These are phyloP conservation scores for Arthrobotrys sinensis DNA, from an alignment of 2,329 filamentous ascomycete genomes.

Conservation along the genomic window DNA sequence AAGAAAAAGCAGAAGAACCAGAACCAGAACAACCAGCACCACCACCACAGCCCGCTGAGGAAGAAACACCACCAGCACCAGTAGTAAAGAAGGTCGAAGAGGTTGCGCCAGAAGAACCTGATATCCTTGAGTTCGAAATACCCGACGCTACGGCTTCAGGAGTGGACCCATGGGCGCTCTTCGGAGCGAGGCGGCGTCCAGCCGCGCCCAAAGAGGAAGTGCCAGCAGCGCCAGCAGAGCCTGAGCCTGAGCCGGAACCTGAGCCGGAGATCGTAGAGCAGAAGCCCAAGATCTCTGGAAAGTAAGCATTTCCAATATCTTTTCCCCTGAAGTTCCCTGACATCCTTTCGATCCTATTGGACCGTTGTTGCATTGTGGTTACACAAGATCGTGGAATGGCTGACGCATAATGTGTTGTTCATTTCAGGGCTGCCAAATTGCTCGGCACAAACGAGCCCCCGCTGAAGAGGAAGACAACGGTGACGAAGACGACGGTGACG, in stretches of 20 bases:
- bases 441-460: conserved; percentile 47
- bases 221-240: conserved; percentile 15
- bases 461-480: conserved; percentile 31
- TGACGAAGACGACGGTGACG: conserved; percentile 21
- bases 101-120: conserved; percentile 30
- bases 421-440: conserved; percentile 52
- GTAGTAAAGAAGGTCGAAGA: conserved; percentile 5
- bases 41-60: conserved; percentile 12
- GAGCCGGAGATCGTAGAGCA: conserved; percentile 30
- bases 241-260: conserved; percentile 21
- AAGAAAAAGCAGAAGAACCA: conserved; percentile 32
- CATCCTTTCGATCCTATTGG: neutral
- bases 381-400: conserved; percentile 28
- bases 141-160: conserved; percentile 60
- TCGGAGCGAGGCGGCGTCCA: conserved; percentile 59
- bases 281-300: conserved; percentile 42
- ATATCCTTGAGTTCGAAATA: conserved; percentile 57
- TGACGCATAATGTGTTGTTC: conserved; percentile 33
- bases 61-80: conserved; percentile 16
- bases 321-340: neutral
- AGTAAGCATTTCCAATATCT: conserved; percentile 32
- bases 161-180: conserved; percentile 60
- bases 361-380: conserved; percentile 7
- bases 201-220: conserved; percentile 37
- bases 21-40: conserved; percentile 6